A percentile compares a stretch with the other conserved stretches of the same genome.
Conservation (phyloP, 306 rosid genomes). For the Prosopis cineraria region DNA sequence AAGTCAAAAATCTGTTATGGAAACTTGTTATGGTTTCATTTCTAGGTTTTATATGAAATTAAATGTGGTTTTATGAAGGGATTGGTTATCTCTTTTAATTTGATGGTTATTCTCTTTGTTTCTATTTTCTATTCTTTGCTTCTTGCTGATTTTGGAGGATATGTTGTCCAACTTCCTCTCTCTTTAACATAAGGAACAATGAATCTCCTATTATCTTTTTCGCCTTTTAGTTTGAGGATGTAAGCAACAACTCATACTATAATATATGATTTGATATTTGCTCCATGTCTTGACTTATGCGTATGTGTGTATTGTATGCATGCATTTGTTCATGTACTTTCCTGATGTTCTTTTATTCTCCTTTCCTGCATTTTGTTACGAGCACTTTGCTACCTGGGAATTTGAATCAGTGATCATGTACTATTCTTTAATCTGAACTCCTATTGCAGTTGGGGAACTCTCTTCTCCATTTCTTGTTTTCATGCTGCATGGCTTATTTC, state of each 20-base stretch:
- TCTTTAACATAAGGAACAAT: not conserved
- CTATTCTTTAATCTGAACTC: slow-evolving; percentile 15
- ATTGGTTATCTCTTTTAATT: not conserved
- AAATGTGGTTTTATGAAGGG: not conserved
- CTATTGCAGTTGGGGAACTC: slow-evolving; percentile 18
- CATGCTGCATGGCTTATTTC: slow-evolving; percentile 21
- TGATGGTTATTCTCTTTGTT: slow-evolving; percentile 1
- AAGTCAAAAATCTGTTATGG: slow-evolving; percentile 21
- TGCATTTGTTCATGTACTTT: not conserved
- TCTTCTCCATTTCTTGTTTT: slow-evolving; percentile 2
- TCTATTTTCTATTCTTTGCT: not conserved
- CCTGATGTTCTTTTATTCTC: not conserved
- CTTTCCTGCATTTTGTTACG: slow-evolving; percentile 26
- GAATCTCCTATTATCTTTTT: not conserved
- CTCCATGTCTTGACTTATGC: not conserved
- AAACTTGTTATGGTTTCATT: slow-evolving; percentile 13
- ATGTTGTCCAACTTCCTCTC: not conserved
- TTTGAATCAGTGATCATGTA: slow-evolving; percentile 21
- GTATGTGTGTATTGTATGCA: not conserved
- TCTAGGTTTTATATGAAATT: slow-evolving; percentile 26
- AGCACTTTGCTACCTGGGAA: slow-evolving; percentile 22
- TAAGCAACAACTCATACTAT: not conserved
- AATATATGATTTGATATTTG: not conserved
- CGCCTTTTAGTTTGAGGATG: not conserved
- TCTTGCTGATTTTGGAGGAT: not conserved